phyloP scores from a whole-genome alignment of 2,329 filamentous ascomycete species.

The Paraphaeosphaeria sporulosa region DNA sequence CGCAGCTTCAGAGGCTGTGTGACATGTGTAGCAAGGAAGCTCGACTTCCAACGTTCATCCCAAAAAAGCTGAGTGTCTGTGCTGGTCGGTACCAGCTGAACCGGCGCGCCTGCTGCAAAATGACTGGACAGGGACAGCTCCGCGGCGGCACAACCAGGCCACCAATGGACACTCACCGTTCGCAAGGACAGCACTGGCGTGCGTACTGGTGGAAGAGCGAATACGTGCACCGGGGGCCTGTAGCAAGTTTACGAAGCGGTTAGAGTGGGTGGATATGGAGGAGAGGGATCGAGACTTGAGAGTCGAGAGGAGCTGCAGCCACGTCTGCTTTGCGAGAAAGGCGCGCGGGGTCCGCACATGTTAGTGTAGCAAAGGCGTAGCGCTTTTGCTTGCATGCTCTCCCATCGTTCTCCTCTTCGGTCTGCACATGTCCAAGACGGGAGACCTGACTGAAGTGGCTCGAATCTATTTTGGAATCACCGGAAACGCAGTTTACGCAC shows the following conservation, averaged over 20 bases:
- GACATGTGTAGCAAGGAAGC: neutral
- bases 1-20: neutral
- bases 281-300: neutral
- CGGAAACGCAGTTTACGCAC: too few relatives aligned
- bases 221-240: neutral
- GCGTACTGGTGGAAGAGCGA: neutral
- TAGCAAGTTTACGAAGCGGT: neutral
- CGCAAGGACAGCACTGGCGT: neutral
- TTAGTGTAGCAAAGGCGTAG: slow-evolving; percentile 2
- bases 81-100: neutral
- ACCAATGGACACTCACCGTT: neutral
- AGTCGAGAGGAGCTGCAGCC: slow-evolving; percentile 2
- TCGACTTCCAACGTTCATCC: slow-evolving; percentile 2
- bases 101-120: neutral
- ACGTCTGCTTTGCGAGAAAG: slow-evolving; percentile 5
- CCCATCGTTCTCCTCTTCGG: neutral
- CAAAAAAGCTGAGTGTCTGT: neutral
- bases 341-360: neutral
- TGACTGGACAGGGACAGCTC: neutral
- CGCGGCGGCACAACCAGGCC: neutral
- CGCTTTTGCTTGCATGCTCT: neutral
- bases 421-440: neutral
- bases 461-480: neutral
- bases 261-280: neutral
- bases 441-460: neutral